phyloP scores from a whole-genome alignment of 495 filamentous ascomycete genomes.

The Cryomyces minteri region DNA sequence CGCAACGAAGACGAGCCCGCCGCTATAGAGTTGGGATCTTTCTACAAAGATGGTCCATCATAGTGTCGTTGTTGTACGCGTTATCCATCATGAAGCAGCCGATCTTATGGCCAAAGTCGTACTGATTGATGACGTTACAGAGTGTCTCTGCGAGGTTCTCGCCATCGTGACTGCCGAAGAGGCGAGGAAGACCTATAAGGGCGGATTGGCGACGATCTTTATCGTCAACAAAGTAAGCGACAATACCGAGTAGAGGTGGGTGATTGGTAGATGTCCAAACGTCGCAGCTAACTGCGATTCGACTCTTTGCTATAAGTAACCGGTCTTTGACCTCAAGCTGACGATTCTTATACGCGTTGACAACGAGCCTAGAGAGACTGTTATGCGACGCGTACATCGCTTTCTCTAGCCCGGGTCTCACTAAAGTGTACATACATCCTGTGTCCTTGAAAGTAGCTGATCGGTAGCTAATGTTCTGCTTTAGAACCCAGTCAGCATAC shows the following conservation, averaged over 20 bases:
- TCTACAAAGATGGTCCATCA: too few species aligned
- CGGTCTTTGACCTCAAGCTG: background rate
- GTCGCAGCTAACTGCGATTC: background rate
- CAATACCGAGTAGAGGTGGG: too few species aligned
- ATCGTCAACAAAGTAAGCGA: conserved; percentile 2
- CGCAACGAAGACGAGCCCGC: too few species aligned
- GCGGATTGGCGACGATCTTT: background rate
- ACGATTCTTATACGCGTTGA: background rate
- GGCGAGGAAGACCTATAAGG: conserved; percentile 1
- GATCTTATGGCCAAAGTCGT: background rate
- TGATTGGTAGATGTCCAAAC: conserved; percentile 5
- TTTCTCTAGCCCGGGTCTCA: background rate
- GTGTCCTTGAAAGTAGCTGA: background rate
- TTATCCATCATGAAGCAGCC: conserved; percentile 8
- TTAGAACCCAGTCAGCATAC: background rate
- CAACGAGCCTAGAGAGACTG: background rate
- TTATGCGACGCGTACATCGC: background rate
- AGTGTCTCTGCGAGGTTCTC: conserved; percentile 1
- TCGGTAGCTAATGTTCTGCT: background rate
- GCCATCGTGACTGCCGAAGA: conserved; percentile 1
- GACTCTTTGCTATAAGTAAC: background rate
- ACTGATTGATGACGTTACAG: conserved; percentile 1
- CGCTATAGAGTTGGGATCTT: too few species aligned
- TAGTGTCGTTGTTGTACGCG: too few species aligned
- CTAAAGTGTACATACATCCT: background rate